Evolutionary conservation across 306 rosid genomes (phyloP), one percentile per base, ranked within the genome.

Genomic region (Lathyrus tuberosus): DNA sequence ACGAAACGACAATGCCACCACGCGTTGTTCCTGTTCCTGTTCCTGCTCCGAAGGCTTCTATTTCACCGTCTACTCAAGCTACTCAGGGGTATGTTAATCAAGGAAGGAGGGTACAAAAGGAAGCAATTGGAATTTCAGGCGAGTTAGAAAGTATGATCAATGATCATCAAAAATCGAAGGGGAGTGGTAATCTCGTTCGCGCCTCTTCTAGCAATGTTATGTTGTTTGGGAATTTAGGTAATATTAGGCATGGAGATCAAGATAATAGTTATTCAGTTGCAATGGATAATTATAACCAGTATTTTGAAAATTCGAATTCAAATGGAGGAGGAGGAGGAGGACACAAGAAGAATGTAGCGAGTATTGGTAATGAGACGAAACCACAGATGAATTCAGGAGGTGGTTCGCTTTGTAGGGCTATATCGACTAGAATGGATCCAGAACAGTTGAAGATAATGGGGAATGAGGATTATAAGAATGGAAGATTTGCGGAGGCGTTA

Each of bases 351-450:
- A 53, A 53, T 5, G 60, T 10, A 33, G 11, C 3, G n/a, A 13
- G 62, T 57, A 7, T 28, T 57, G 13, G 9, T 57, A 67, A 54
- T 49, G 76, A 81, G 17, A 71, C 49, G 28, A 79, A 48, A 14
- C 47, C 52, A 8, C 17, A 64, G n/a, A 56, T 17, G 17, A 76
- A 53, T 1, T 4, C n/a, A 4, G 60, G 60, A 0, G 15, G 33
- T 12, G 58, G 62, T 54, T 83, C 95, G 9, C 63, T 88, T 52
- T 92, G 98, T 47, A 77, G 96, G 30, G 96, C 93, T 0, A 9
- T 92, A 56, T 92, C 98, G 3, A 92, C 96, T 3, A 79, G 96
- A 75, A 88, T 86, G 92, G 98, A 92, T 72, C 98, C 98, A 0
- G 96, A 92, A 44, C 80, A 86, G 35, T 74, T 92, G 80, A 92